Conservation (phyloP, 331 rosid genomes). For the Erythrophleum ivorense region DNA sequence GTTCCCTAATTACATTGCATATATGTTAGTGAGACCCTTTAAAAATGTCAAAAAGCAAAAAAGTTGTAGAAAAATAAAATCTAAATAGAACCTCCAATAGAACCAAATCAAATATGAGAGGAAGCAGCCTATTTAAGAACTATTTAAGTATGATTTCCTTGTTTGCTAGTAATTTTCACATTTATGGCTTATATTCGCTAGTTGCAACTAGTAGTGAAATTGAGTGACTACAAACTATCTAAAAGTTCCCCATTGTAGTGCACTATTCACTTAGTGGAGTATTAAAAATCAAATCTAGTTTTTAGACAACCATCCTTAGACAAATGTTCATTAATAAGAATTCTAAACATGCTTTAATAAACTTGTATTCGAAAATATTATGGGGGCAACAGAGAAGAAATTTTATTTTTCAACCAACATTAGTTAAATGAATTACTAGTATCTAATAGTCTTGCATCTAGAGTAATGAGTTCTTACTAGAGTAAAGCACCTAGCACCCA, state of each 20-base stretch:
- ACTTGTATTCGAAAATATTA: slow-evolving; percentile 4
- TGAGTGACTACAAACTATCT: neutral
- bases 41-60: slow-evolving; percentile 8
- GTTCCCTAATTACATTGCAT: slow-evolving; percentile 23
- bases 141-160: neutral
- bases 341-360: slow-evolving; percentile 31
- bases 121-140: slow-evolving; percentile 11
- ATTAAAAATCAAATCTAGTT: slow-evolving; percentile 17
- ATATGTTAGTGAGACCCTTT: neutral
- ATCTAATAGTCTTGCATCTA: slow-evolving; percentile 77
- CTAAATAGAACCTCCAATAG: slow-evolving; percentile 2
- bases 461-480: slow-evolving; percentile 79
- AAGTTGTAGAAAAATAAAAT: slow-evolving; percentile 28
- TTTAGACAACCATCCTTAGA: neutral
- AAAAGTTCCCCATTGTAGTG: neutral
- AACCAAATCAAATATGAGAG: neutral
- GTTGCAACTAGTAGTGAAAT: slow-evolving; percentile 3
- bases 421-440: slow-evolving; percentile 60
- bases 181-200: neutral
- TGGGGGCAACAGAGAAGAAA: neutral
- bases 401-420: slow-evolving; percentile 7
- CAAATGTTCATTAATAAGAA: slow-evolving; percentile 4
- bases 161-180: slow-evolving; percentile 3
- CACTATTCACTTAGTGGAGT: slow-evolving; percentile 8
- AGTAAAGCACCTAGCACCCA: slow-evolving; percentile 70